phyloP scores from a whole-genome alignment of 2,329 filamentous ascomycete species.

The Allantophomopsis lycopodina region DNA sequence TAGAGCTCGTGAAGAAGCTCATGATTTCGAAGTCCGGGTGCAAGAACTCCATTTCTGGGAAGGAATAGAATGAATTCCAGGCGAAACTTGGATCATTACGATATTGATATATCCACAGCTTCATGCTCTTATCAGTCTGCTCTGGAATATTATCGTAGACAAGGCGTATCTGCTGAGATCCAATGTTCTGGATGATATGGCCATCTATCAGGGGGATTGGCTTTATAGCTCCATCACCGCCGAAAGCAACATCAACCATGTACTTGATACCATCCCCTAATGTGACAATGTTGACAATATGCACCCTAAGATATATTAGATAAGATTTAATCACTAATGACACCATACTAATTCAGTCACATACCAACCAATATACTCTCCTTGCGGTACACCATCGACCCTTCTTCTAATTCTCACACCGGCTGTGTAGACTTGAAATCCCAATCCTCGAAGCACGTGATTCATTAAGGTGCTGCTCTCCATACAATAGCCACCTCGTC shows the following conservation, averaged over 20 bases:
- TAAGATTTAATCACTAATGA: background rate
- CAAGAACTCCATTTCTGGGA: conserved; percentile 50
- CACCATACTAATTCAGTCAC: background rate
- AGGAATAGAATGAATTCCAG: conserved; percentile 52
- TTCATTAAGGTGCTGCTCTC: conserved; percentile 40
- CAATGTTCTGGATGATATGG: conserved; percentile 23
- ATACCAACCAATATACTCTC: conserved; percentile 13
- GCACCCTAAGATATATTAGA: conserved; percentile 23
- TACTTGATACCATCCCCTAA: conserved; percentile 23
- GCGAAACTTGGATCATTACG: conserved; percentile 28
- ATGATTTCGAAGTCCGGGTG: conserved; percentile 45
- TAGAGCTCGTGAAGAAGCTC: conserved; percentile 40
- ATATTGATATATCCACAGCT: conserved; percentile 51
- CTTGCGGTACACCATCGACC: conserved; percentile 10
- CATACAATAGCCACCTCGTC: conserved; percentile 47
- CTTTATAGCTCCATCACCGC: conserved; percentile 44
- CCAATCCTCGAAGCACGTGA: conserved; percentile 34
- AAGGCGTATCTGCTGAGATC: conserved; percentile 40
- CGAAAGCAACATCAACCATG: conserved; percentile 47
- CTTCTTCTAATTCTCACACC: conserved; percentile 31
- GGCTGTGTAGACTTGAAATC: conserved; percentile 38
- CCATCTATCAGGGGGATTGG: conserved; percentile 38
- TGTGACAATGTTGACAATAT: conserved; percentile 48
- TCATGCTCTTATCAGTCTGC: conserved; percentile 26
- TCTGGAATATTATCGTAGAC: conserved; percentile 32